Evolutionary conservation across 1,139 yeast species (phyloP).

Genomic region (Candida albicans): DNA sequence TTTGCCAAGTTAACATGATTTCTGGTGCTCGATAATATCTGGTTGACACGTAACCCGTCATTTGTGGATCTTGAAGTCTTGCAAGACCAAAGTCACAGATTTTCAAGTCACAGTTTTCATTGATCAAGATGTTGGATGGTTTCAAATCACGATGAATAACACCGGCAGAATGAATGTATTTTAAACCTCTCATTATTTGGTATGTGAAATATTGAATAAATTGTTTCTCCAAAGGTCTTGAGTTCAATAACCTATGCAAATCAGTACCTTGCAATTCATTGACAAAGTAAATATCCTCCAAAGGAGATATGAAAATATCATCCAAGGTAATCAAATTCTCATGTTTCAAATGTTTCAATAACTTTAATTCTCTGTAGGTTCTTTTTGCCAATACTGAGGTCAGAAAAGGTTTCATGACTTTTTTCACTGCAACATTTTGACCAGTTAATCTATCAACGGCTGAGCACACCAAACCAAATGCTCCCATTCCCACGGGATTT

Average conservation of each 20-base stretch:
- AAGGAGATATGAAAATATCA: slow-evolving; percentile 91
- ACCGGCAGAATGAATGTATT: slow-evolving; percentile 95
- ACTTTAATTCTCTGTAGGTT: slow-evolving; percentile 91
- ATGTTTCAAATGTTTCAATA: slow-evolving; percentile 89
- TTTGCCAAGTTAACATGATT: slow-evolving; percentile 99
- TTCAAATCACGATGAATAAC: slow-evolving; percentile 94
- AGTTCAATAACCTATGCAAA: slow-evolving; percentile 82
- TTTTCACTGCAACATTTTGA: slow-evolving; percentile 95
- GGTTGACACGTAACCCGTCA: slow-evolving; percentile 98
- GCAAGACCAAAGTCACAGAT: slow-evolving; percentile 98
- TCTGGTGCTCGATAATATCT: slow-evolving; percentile 98
- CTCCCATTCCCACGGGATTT: slow-evolving; percentile 99
- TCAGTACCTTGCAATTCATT: slow-evolving; percentile 97
- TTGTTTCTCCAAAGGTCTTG: slow-evolving; percentile 93
- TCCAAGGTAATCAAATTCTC: slow-evolving; percentile 91
- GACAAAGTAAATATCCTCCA: slow-evolving; percentile 95
- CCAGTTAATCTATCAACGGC: slow-evolving; percentile 89
- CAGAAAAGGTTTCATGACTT: slow-evolving; percentile 95
- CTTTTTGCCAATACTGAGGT: slow-evolving; percentile 94
- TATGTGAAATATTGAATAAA: slow-evolving; percentile 94
- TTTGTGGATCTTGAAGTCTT: slow-evolving; percentile 95
- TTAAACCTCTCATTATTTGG: slow-evolving; percentile 89
- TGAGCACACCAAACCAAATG: slow-evolving; percentile 95
- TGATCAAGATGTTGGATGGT: slow-evolving; percentile 88
- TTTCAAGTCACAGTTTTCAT: slow-evolving; percentile 93